phyloP scores from a whole-genome alignment of 371 early-diverging fungal species.

The Apophysomyces variabilis region DNA sequence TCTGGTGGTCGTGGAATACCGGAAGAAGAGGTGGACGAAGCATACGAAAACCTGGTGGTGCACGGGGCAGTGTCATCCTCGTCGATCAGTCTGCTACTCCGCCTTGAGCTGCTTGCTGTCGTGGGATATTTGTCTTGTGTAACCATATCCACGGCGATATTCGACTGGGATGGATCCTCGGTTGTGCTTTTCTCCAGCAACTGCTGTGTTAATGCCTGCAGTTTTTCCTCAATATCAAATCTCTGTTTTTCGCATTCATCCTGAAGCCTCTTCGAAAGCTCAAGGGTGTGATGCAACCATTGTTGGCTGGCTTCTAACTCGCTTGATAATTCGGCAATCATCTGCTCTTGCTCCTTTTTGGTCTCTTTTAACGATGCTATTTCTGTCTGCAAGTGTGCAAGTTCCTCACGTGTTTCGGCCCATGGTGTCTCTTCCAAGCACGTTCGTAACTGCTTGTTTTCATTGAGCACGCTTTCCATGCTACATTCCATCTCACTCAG shows the following conservation, averaged over 20 bases:
- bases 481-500: conserved; percentile 17
- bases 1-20: conserved; percentile 13
- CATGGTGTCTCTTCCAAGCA: conserved; percentile 14
- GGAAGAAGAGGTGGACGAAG: neutral
- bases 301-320: conserved; percentile 16
- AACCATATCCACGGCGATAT: neutral
- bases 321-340: conserved; percentile 10
- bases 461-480: conserved; percentile 1
- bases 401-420: conserved; percentile 13
- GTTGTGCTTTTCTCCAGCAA: conserved; percentile 20
- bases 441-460: conserved; percentile 12
- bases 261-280: neutral
- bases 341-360: conserved; percentile 16
- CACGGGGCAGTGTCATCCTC: neutral
- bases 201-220: conserved; percentile 20
- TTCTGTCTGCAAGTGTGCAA: conserved; percentile 1
- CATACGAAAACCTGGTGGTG: neutral
- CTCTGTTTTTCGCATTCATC: conserved; percentile 19
- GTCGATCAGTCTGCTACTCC: neutral
- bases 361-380: conserved; percentile 16
- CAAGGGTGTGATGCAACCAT: conserved; percentile 2
- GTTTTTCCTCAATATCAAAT: conserved; percentile 22
- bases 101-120: neutral
- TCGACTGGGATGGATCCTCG: neutral
- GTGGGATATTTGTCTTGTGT: neutral